Percentiles rank a stretch among this genome's conserved stretches.
These are phyloP conservation scores for Talaromyces sp. DNA, from an alignment of 2,329 filamentous ascomycete genomes.

Conservation along the genomic window DNA sequence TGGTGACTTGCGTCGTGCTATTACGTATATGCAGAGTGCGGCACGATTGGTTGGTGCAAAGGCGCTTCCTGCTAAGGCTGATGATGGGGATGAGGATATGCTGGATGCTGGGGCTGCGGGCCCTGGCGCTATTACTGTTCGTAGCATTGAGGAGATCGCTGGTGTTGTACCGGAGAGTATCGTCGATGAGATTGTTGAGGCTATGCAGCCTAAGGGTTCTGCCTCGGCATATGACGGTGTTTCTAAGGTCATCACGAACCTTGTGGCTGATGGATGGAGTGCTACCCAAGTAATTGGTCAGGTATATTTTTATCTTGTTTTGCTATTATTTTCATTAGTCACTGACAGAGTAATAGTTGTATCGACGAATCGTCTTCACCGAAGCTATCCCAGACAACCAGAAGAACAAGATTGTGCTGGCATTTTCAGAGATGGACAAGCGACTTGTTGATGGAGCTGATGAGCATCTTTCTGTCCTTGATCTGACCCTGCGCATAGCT, in stretches of 20 bases:
- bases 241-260: conserved; percentile 78
- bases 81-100: conserved; percentile 63
- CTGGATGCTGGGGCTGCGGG: conserved; percentile 58
- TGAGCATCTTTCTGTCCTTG: conserved; percentile 88
- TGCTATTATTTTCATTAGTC: neutral
- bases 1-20: conserved; percentile 92
- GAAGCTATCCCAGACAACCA: conserved; percentile 80
- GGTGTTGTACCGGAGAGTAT: conserved; percentile 83
- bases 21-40: conserved; percentile 95
- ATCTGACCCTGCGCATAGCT: conserved; percentile 80
- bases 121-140: conserved; percentile 65
- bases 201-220: conserved; percentile 72
- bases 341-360: conserved; percentile 43
- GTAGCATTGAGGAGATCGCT: conserved; percentile 89
- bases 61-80: conserved; percentile 48
- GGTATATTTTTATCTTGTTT: conserved; percentile 49
- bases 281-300: conserved; percentile 84
- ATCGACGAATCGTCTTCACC: conserved; percentile 79
- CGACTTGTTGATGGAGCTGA: conserved; percentile 91
- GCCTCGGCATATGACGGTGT: conserved; percentile 72
- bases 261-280: conserved; percentile 97
- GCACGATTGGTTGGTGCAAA: conserved; percentile 77
- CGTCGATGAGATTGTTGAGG: conserved; percentile 69
- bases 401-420: conserved; percentile 85
- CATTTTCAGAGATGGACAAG: conserved; percentile 95